Conservation (phyloP, 257 asterid genomes). For the Primulina eburnea region DNA sequence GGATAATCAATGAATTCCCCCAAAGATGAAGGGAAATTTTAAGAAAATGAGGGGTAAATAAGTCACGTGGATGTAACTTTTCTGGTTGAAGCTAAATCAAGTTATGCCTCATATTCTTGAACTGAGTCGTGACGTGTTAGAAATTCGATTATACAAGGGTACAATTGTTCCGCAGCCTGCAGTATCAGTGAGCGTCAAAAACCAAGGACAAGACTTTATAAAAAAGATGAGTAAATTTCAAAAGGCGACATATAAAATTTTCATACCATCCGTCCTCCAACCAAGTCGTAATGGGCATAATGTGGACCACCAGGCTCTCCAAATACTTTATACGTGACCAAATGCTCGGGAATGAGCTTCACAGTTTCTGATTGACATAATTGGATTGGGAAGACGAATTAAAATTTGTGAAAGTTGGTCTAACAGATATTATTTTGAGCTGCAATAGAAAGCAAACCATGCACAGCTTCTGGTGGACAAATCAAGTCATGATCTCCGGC, state of each 20-base stretch:
- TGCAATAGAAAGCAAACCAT: conserved; percentile 46
- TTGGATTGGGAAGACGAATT: conserved; percentile 18
- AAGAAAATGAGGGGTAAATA: background rate
- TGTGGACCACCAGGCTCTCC: conserved; percentile 85
- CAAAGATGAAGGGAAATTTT: background rate
- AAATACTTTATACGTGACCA: conserved; percentile 69
- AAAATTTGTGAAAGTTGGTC: conserved; percentile 1
- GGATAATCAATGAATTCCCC: conserved; percentile 5
- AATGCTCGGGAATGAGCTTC: conserved; percentile 67
- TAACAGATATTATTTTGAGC: conserved; percentile 11
- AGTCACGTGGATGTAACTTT: conserved; percentile 5
- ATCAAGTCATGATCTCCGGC: conserved; percentile 94
- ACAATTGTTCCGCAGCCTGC: conserved; percentile 77
- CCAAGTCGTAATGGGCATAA: conserved; percentile 97
- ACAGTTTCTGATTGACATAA: conserved; percentile 59
- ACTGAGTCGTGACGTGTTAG: conserved; percentile 49
- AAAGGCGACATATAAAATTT: conserved; percentile 8
- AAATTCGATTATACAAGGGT: conserved; percentile 71
- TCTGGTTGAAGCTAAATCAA: conserved; percentile 18
- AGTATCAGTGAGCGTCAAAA: conserved; percentile 22
- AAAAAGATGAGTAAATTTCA: background rate
- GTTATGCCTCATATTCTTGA: conserved; percentile 21
- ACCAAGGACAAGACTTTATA: background rate
- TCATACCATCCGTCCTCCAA: conserved; percentile 86
- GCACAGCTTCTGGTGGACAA: conserved; percentile 94